phyloP scores from a whole-genome alignment of 1,284 basidiomycete genomes.

The Ustilago crameri region DNA sequence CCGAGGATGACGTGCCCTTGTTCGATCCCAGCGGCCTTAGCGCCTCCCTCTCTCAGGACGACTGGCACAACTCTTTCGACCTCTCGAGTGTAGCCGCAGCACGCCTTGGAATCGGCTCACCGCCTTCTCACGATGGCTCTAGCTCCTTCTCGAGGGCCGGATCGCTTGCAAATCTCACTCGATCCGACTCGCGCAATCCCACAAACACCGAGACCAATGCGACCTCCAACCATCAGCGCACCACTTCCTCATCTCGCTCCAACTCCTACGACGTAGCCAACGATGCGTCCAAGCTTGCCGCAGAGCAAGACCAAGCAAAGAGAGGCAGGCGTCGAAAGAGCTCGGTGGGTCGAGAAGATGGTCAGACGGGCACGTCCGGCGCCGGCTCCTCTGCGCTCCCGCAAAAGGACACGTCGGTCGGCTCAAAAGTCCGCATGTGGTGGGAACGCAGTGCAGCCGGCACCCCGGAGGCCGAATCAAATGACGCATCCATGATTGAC shows the following conservation, averaged over 20 bases:
- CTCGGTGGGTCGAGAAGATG: conserved; percentile 17
- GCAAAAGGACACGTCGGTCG: conserved; percentile 39
- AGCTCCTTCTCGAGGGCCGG: conserved; percentile 18
- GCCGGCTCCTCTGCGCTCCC: conserved; percentile 12
- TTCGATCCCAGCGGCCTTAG: conserved; percentile 53
- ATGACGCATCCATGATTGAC: conserved; percentile 21
- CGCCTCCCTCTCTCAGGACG: conserved; percentile 47
- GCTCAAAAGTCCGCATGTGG: conserved; percentile 52
- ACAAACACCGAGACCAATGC: conserved; percentile 18
- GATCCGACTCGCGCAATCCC: conserved; percentile 26
- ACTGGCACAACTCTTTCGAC: conserved; percentile 50
- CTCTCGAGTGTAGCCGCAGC: conserved; percentile 45
- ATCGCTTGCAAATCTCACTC: conserved; percentile 34
- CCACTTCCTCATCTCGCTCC: conserved; percentile 6
- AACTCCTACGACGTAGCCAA: conserved; percentile 10
- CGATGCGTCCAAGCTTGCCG: neutral
- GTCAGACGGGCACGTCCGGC: neutral
- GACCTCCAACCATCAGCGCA: conserved; percentile 10
- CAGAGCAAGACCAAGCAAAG: conserved; percentile 6
- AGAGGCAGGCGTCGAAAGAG: conserved; percentile 43
- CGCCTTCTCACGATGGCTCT: conserved; percentile 30
- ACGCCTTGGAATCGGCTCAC: conserved; percentile 45
- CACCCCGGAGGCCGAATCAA: conserved; percentile 15
- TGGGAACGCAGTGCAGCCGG: conserved; percentile 42
- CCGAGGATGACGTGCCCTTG: conserved; percentile 49